Base-by-base conservation (phyloP, 1,139 yeast species). In the Blastobotrys proliferans region DNA sequence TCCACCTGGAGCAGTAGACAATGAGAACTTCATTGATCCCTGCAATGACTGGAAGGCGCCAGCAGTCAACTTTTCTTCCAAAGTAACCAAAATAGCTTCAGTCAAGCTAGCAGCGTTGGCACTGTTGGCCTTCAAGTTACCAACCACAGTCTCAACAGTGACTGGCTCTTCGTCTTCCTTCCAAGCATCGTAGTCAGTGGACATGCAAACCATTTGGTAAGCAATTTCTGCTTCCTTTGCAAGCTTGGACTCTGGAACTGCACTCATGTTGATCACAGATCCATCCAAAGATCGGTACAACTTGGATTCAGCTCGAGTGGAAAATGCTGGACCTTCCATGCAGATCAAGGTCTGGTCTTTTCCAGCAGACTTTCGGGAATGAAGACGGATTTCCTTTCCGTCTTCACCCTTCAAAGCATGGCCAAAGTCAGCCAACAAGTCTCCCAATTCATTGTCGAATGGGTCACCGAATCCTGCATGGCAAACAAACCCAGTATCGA, bases 301-400 rank as follows among this genome's bases (percentile, higher is more conserved):
- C 62, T 76, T 77, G 16, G 96, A 86, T 68, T 92, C 99, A n/a
- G 98, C 97, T 52, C 98, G 77, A 13, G 98, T 92, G 38, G 95
- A 83, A 67, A 92, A 92, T 46, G 94, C 96, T 2, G 99, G 99
- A 31, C 99, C 99, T 67, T 92, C 99, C 98, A 92, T 92, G 68
- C 98, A 92, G 49, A 94, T 75, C 37, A 94, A 78, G 2, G 94
- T 83, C 50, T 85, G 69, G 58, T 90, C 97, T 43, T 67, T 64
- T 44, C 80, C 81, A 40, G 69, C 70, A 38, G 79, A 70, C 42
- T 62, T 64, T 60, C 74, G 77, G 45, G 83, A 71, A 64, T 83
- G 90, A 56, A 82, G 71, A 26, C 63, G 62, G 35, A 63, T 59
- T 29, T 49, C 41, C 27, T 38, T 44, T 14, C 63, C 65, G 17